Evolutionary conservation across 495 filamentous ascomycete species (phyloP).

Genomic region (Arthonia radiata): DNA sequence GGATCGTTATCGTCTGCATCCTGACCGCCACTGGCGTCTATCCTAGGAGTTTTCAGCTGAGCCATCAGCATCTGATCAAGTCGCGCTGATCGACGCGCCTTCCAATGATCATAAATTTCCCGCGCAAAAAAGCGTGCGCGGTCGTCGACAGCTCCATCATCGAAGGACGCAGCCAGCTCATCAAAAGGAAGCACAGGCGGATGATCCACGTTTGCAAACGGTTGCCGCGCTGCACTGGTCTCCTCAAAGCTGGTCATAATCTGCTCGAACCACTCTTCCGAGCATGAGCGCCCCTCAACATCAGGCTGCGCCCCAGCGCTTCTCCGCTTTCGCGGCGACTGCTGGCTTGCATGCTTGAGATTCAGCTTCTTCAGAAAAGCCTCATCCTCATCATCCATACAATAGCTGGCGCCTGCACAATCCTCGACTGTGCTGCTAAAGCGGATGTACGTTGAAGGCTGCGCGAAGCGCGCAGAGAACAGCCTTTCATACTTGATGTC

Average conservation of each 20-base stretch:
- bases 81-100: constrained; percentile 32
- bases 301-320: constrained; percentile 15
- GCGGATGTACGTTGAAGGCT: constrained; percentile 83
- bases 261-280: constrained; percentile 75
- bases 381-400: constrained; percentile 78
- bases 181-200: constrained; percentile 58
- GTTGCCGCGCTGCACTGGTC: constrained; percentile 53
- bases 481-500: constrained; percentile 64
- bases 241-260: constrained; percentile 91
- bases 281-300: too few relatives aligned
- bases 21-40: constrained; percentile 62
- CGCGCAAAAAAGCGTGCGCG: constrained; percentile 49
- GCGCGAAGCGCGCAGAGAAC: constrained; percentile 52
- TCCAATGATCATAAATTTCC: constrained; percentile 83
- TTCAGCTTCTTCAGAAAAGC: constrained; percentile 49
- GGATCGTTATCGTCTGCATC: constrained; percentile 92
- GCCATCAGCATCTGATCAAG: constrained; percentile 47
- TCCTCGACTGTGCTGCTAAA: constrained; percentile 97
- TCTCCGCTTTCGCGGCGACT: too few relatives aligned
- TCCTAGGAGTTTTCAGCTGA: constrained; percentile 34
- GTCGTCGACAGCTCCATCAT: constrained; percentile 41
- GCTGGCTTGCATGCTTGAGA: too few relatives aligned
- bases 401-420: constrained; percentile 63
- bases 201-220: constrained; percentile 65
- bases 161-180: constrained; percentile 54